Base-by-base conservation (phyloP, 2,329 filamentous ascomycete species). In the Xylariaceae sp. region DNA sequence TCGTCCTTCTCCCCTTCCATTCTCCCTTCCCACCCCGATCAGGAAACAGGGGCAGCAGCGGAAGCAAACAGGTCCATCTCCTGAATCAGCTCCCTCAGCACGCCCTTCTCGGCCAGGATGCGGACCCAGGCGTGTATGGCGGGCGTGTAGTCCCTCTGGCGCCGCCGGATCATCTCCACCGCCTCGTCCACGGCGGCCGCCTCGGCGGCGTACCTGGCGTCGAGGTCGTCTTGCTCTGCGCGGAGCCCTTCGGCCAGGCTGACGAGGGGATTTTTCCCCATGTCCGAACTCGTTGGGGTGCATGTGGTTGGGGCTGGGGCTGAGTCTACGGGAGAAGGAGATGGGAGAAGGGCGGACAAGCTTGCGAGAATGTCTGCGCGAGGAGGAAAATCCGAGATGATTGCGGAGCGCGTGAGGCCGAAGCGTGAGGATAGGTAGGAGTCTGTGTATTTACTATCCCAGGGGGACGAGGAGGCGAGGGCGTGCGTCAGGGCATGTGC, bases 41-140 rank as follows among this genome's bases (percentile, higher is more conserved):
- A 21, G 9, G 31, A 21, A 6, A 30, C 28, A n/a, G 9, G 18
- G 30, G 7, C 31, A 16, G 17, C 17, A 5, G 12, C 26, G n/a
- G 35, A 41, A 26, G 14, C 24, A 12, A 29, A 12, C 2, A 31
- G 12, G 3, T 50, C 46, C 31, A 43, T 36, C 31, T 55, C 47
- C 15, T 39, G 38, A 4, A 58, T 51, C 31, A 57, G 18, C 24
- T 69, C 62, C 48, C 68, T 64, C 40, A 92, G 59, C 2, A 76
- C 63, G 1, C 76, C 78, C 51, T 82, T 81, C 43, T 80, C 76
- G 1, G 83, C 83, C 41, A 94, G 69, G 45, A 74, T 76, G 47
- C 73, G 72, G 31, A 89, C 61, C 80, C 85, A 90, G 26, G 63
- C 67, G 50, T 85, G 78, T 15, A 90, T 70, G 1, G 79, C 76